Percentiles rank a stretch among this genome's conserved stretches.
Conservation (phyloP, 228 moss, liverwort and hornwort genomes). For the Sphagnum fallax region DNA sequence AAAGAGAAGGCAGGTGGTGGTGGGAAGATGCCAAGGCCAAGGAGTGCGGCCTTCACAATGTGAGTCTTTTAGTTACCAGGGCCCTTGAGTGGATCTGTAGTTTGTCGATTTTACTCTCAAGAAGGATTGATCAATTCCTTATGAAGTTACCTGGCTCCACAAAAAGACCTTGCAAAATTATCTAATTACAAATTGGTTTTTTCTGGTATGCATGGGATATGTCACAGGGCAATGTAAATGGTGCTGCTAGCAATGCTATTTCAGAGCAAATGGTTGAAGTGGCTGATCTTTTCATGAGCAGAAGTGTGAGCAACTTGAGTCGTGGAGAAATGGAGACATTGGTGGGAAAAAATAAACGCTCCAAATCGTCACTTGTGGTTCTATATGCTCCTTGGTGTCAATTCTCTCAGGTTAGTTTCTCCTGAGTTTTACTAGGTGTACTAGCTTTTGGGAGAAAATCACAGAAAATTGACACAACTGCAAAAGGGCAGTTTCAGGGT, state of each 20-base stretch:
- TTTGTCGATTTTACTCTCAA: not conserved
- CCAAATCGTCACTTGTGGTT: conserved; percentile 24
- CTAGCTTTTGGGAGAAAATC: too few species aligned
- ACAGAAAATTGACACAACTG: too few species aligned
- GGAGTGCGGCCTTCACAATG: conserved; percentile 98
- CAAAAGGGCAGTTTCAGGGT: too few species aligned
- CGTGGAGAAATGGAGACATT: conserved; percentile 62
- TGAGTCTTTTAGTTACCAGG: conserved; percentile 4
- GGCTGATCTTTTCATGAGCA: conserved; percentile 64
- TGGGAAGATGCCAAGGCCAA: conserved; percentile 98
- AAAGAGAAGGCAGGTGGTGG: conserved; percentile 99
- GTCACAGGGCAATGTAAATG: conserved; percentile 64
- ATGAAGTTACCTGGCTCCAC: not conserved
- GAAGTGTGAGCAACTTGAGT: conserved; percentile 43
- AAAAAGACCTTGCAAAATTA: not conserved
- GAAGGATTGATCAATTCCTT: not conserved
- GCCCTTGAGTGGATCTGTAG: not conserved
- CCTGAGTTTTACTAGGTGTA: too few species aligned
- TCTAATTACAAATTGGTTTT: too few species aligned
- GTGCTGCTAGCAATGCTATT: conserved; percentile 11
- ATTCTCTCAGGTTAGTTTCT: conserved; percentile 25
- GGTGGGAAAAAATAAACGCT: conserved; percentile 17
- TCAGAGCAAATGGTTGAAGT: conserved; percentile 20
- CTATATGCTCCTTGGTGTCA: conserved; percentile 52
- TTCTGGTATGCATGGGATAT: not conserved